These are phyloP conservation scores for Nematodospora valgi DNA, from an alignment of 805 yeast species.

Conservation along the genomic window DNA sequence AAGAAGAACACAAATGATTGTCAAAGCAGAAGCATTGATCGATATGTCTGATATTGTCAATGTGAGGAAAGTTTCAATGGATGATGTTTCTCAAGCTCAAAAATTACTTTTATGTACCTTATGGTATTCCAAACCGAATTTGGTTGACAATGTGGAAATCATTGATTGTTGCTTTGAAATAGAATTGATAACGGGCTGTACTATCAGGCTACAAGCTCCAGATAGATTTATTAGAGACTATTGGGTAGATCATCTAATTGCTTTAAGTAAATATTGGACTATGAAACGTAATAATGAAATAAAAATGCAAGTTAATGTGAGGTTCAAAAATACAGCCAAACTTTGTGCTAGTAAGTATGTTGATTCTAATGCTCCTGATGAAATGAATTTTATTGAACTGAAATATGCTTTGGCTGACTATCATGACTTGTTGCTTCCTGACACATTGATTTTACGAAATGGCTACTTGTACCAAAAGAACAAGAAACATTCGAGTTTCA, in stretches of 20 bases:
- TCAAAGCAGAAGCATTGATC: constrained; percentile 57
- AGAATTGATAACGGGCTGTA: constrained; percentile 42
- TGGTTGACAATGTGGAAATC: constrained; percentile 24
- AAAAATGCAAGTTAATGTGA: constrained; percentile 28
- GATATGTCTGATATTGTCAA: constrained; percentile 52
- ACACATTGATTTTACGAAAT: constrained; percentile 55
- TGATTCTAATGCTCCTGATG: constrained; percentile 52
- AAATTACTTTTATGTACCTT: constrained; percentile 22
- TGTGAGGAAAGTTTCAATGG: constrained; percentile 30
- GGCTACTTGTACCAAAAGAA: constrained; percentile 71
- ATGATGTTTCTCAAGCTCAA: constrained; percentile 20
- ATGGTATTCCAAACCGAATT: constrained; percentile 27
- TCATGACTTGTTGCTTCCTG: constrained; percentile 54
- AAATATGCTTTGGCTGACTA: constrained; percentile 46
- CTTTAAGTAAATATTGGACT: constrained; percentile 59
- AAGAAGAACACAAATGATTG: constrained; percentile 53
- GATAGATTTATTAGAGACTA: constrained; percentile 45
- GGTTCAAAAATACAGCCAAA: constrained; percentile 42
- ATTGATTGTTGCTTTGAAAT: constrained; percentile 54
- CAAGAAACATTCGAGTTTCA: constrained; percentile 65
- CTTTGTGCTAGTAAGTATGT: constrained; percentile 52
- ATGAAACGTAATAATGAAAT: constrained; percentile 40
- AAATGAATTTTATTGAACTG: constrained; percentile 44
- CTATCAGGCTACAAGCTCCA: constrained; percentile 55
- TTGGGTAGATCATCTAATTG: constrained; percentile 59